phyloP scores from a whole-genome alignment of 83 land plant genomes.

The Picea engelmannii region DNA sequence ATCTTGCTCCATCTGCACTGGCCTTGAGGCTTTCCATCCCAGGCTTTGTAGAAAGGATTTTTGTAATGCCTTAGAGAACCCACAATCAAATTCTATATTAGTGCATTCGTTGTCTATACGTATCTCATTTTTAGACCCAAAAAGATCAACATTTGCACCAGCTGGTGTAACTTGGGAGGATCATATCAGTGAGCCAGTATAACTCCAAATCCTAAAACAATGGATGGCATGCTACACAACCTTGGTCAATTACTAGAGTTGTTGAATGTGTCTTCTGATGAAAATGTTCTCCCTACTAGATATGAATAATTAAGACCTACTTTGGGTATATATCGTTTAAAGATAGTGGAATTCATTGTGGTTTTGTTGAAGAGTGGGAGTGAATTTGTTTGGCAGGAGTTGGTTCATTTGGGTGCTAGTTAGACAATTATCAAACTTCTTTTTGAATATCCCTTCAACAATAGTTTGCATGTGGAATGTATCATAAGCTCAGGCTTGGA shows the following conservation, averaged over 20 bases:
- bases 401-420: conserved; percentile 76
- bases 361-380: conserved; percentile 66
- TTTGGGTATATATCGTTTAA: conserved; percentile 64
- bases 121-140: conserved; percentile 63
- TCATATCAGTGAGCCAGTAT: too few species aligned
- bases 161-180: conserved; percentile 47
- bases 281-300: conserved; percentile 67
- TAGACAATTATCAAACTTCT: conserved; percentile 65
- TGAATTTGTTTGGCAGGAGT: conserved; percentile 71
- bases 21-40: conserved; percentile 77
- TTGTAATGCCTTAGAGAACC: conserved; percentile 26
- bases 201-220: too few species aligned
- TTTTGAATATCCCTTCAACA: conserved; percentile 94
- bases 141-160: conserved; percentile 36
- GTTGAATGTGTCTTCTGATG: conserved; percentile 66
- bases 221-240: conserved; percentile 85
- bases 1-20: conserved; percentile 73
- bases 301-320: conserved; percentile 88
- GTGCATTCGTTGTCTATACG: conserved; percentile 60
- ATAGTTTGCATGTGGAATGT: conserved; percentile 87
- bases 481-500: conserved; percentile 81
- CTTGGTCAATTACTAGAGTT: conserved; percentile 74
- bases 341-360: conserved; percentile 91
- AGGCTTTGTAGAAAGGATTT: conserved; percentile 67
- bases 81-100: conserved; percentile 47